Evolutionary conservation across 257 asterid species (phyloP).

Genomic region (Solanum megistacrolobum): DNA sequence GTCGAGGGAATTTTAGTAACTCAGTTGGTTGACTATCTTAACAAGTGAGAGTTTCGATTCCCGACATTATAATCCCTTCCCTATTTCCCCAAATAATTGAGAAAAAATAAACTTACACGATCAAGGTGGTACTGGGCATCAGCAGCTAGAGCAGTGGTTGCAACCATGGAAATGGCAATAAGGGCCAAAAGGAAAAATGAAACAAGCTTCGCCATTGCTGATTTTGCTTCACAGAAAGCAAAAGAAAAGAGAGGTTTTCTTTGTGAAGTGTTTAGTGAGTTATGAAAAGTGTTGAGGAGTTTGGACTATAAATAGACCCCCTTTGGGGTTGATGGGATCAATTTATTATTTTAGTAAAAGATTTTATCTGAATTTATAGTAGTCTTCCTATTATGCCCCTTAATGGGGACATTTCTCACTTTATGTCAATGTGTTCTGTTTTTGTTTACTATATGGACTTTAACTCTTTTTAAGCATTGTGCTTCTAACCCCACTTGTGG

Average conservation of each 20-base stretch:
- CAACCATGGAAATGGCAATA: conserved; percentile 24
- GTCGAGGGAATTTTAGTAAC: neutral
- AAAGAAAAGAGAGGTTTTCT: neutral
- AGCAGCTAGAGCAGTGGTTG: conserved; percentile 15
- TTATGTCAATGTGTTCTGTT: neutral
- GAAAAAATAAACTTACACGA: conserved; percentile 4
- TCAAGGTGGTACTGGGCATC: conserved; percentile 17
- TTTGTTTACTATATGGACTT: neutral
- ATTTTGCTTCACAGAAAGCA: neutral
- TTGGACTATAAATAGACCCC: conserved; percentile 12
- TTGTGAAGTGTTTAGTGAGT: neutral
- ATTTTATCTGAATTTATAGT: neutral
- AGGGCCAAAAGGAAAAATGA: conserved; percentile 24
- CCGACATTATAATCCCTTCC: no score
- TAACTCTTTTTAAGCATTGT: neutral
- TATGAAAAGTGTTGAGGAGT: neutral
- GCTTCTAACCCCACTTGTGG: neutral
- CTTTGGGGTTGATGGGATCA: neutral
- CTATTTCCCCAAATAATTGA: neutral
- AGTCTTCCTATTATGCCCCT: neutral
- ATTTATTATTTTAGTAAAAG: neutral
- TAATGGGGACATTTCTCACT: neutral
- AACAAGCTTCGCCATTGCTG: conserved; percentile 29
- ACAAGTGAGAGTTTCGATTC: no score
- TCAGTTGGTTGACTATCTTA: no score